Evolutionary conservation across 306 rosid species (phyloP).

Genomic region (Quercus agrifolia): DNA sequence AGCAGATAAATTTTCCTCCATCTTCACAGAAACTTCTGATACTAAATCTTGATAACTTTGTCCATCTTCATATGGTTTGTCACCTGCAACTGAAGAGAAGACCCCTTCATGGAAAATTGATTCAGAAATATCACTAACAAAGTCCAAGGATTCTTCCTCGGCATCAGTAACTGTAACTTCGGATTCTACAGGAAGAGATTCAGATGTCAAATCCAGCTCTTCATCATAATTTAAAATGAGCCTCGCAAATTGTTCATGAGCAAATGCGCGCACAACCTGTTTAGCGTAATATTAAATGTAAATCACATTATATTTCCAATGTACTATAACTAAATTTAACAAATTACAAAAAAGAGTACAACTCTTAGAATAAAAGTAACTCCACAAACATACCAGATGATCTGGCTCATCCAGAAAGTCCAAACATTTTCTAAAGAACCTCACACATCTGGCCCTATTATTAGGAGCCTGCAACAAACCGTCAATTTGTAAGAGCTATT

Average conservation of each 20-base stretch:
- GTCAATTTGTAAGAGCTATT: slow-evolving; percentile 25
- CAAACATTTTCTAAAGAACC: slow-evolving; percentile 80
- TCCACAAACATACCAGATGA: slow-evolving; percentile 66
- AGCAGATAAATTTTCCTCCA: slow-evolving; percentile 36
- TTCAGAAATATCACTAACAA: slow-evolving; percentile 51
- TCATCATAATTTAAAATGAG: slow-evolving; percentile 75
- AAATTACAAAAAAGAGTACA: neutral
- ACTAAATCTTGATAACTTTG: slow-evolving; percentile 34
- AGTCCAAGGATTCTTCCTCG: slow-evolving; percentile 60
- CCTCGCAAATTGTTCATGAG: slow-evolving; percentile 97
- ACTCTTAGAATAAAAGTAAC: neutral
- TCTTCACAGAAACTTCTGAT: slow-evolving; percentile 43
- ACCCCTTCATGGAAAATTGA: slow-evolving; percentile 32
- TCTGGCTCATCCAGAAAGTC: slow-evolving; percentile 86
- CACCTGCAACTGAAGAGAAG: slow-evolving; percentile 35
- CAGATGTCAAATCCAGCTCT: slow-evolving; percentile 66
- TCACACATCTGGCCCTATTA: slow-evolving; percentile 79
- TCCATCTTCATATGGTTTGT: slow-evolving; percentile 38
- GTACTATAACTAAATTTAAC: neutral
- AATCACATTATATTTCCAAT: slow-evolving; percentile 13
- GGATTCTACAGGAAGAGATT: slow-evolving; percentile 61
- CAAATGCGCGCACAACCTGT: slow-evolving; percentile 94
- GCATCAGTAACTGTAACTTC: slow-evolving; percentile 61
- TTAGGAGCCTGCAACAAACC: slow-evolving; percentile 66
- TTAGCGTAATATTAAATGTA: slow-evolving; percentile 23